Evolutionary conservation across 768 basidiomycete species (phyloP).

Genomic region (Leccinum uliginosum): DNA sequence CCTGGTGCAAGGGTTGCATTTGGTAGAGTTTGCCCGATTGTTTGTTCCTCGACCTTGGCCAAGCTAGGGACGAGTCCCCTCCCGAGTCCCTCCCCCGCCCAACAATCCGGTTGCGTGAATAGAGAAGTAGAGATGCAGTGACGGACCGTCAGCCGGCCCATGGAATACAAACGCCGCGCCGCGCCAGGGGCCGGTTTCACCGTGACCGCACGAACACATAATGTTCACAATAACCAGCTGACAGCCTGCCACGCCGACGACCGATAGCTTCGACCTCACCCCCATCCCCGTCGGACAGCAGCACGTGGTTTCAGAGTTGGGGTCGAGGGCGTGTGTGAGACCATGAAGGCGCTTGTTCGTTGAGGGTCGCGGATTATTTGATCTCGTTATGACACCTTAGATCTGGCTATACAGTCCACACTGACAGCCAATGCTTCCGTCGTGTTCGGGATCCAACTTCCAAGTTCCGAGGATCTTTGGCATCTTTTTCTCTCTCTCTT

Average conservation of each 20-base stretch:
- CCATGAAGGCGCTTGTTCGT: not conserved
- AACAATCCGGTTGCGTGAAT: not conserved
- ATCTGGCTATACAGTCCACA: not conserved
- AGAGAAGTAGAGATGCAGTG: no score
- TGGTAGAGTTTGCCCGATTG: not conserved
- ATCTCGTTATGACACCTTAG: not conserved
- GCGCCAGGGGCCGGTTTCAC: not conserved
- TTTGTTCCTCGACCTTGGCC: not conserved
- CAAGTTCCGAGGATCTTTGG: not conserved
- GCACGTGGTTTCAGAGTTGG: not conserved
- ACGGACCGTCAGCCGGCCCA: not conserved
- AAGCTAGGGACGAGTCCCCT: not conserved
- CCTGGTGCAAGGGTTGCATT: not conserved
- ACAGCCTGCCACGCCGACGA: not conserved
- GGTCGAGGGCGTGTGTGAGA: not conserved
- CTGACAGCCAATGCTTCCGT: not conserved
- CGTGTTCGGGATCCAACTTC: not conserved
- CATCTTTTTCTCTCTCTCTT: not conserved
- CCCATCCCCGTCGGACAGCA: not conserved
- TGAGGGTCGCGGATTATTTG: not conserved
- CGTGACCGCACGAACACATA: not conserved
- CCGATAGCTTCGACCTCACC: not conserved
- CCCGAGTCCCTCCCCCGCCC: not conserved
- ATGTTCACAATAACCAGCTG: not conserved
- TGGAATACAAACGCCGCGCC: not conserved